Evolutionary conservation across 2,329 filamentous ascomycete species (phyloP), one percentile per base, ranked within the genome.

Genomic region (Trichophyton benhamiae): DNA sequence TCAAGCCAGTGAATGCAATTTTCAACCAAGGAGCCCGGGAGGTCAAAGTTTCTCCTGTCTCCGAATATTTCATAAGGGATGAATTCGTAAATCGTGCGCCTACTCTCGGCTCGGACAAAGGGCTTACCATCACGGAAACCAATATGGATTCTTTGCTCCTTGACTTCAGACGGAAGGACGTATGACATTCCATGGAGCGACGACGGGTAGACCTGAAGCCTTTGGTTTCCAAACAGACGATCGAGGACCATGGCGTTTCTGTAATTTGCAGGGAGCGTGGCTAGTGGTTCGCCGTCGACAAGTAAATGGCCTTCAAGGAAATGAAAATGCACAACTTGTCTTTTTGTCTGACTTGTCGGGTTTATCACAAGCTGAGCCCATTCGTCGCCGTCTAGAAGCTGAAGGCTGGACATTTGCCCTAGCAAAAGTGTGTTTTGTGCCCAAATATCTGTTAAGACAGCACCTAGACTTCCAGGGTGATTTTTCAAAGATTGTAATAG

Each of bases 1-100:
- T 78, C 65, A 52, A 79, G 75, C 80, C 81, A 83, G 61, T 83
- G 80, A 0, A 73, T 69, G 59, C 72, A 77, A 0, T 75, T 64
- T 0, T 75, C 52, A 1, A 78, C 64, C 5, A 82, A 76, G 0
- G 64, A 53, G 0, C 63, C 60, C 11, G 74, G 74, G 6, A 77
- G 66, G 30, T 64, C 62, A 55, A 62, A 62, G 15, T 59, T 60
- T 42, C 33, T 41, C 13, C 69, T 66, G 9, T 58, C 63, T 2
- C 42, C 17, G 5, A 76, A 67, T 22, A 68, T 59, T n/a, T 66
- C 65, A 6, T 65, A 62, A 0, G 72, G 69, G 13, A 77, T 62
- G 25, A 73, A 68, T 59, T 76, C 71, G 57, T 68, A 42, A 15
- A 60, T 30, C 2, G 57, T 42, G n/a, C 42, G 4, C 15, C 49